phyloP scores from a whole-genome alignment of 257 asterid genomes.

The Henckelia pumila region DNA sequence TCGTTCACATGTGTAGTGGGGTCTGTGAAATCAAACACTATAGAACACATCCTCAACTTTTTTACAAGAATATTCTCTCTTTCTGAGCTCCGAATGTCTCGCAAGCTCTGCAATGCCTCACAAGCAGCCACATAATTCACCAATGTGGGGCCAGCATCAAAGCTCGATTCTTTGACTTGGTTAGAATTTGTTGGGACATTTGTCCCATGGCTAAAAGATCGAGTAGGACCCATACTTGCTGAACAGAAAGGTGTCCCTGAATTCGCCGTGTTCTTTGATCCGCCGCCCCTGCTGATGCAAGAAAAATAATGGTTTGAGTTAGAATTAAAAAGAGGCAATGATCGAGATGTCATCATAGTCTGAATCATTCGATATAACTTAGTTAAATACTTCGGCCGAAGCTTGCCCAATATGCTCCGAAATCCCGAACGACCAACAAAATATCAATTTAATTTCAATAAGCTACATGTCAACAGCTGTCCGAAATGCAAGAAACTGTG shows the following conservation, averaged over 20 bases:
- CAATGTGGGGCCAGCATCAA: conserved; percentile 16
- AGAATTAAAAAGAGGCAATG: neutral
- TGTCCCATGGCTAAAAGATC: conserved; percentile 27
- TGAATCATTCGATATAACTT: conserved; percentile 18
- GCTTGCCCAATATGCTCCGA: conserved; percentile 19
- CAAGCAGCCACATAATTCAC: conserved; percentile 17
- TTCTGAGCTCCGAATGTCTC: conserved; percentile 34
- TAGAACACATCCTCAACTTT: conserved; percentile 38
- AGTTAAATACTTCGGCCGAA: conserved; percentile 14
- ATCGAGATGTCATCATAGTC: conserved; percentile 1
- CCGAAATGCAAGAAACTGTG: neutral
- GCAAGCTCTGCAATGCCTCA: conserved; percentile 32
- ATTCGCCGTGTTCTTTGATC: neutral
- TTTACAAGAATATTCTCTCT: conserved; percentile 34
- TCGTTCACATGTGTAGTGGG: conserved; percentile 32
- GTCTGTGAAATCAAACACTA: conserved; percentile 36
- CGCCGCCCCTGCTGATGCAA: neutral
- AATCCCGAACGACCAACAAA: neutral
- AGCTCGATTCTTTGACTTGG: conserved; percentile 17
- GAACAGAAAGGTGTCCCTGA: conserved; percentile 1
- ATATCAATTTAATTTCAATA: neutral
- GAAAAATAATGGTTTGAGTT: conserved; percentile 6
- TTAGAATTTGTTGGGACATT: conserved; percentile 15
- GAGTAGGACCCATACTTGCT: neutral
- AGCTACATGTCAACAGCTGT: neutral